Evolutionary conservation across 129 eudicot genomes (phyloP), one percentile per base, ranked within the genome.

Genomic region (Mikania micrantha): DNA sequence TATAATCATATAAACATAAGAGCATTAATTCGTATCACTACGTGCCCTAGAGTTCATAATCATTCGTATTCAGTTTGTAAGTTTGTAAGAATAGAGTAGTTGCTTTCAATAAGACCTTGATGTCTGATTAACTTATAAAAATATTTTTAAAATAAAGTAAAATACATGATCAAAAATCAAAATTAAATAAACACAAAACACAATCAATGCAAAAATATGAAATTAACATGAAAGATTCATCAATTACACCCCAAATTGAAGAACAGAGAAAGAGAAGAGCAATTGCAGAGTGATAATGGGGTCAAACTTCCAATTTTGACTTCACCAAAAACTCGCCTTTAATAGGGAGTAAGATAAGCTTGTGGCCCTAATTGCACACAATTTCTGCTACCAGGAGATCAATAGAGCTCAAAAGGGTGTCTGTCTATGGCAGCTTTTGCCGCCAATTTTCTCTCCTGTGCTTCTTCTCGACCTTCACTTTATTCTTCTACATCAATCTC

Each of bases 391-490:
- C 16, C 34, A 32, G 25, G 27, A 22, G 64, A 54, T n/a, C n/a
- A 57, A 64, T 64, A 25, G 77, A 56, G 81, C 45, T 60, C 39
- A 66, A 36, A 74, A 68, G 48, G 77, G 58, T 35, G 63, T 56
- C 52, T 56, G 53, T 72, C 66, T 9, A 87, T 87, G 97, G 97
- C 94, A 79, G 73, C 88, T 58, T 76, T 87, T 80, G 72, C 67
- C 76, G 74, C 83, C 82, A 61, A 71, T 70, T 77, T 76, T 56
- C 72, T 67, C 82, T 73, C 74, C 2, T 38, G 60, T 71, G 73
- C 82, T 60, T 57, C 81, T 71, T 71, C 76, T 17, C 70, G 60
- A 9, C 73, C 69, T 29, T 21, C 71, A 20, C 50, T 60, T 65
- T 11, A 65, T 19, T 61, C 78, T 35, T 60, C 76, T 35, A 52